Evolutionary conservation across 2,329 filamentous ascomycete species (phyloP), one percentile per base, ranked within the genome.

Genomic region (Paraphoma chrysanthemicola): DNA sequence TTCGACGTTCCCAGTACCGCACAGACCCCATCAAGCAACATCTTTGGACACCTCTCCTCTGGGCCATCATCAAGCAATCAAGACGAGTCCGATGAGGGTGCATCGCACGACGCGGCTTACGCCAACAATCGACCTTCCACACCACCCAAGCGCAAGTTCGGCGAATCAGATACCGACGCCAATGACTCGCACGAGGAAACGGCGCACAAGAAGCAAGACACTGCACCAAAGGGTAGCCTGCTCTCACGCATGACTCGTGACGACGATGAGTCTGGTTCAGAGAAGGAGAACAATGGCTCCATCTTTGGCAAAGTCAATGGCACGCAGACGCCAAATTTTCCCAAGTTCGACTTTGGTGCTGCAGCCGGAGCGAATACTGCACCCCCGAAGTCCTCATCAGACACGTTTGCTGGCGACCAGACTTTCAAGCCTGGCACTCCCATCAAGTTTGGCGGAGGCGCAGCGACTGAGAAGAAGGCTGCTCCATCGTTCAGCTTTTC

Each of bases 21-120:
- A 9, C 60, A 60, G 12, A 63, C 66, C 33, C 63, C 69, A 4
- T 59, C 59, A 28, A 51, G 58, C 16, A 77, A 76, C 41, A 68
- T 73, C 10, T 77, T 77, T 43, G 68, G 68, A 1, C 74, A 77
- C 47, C 55, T 77, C 12, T 75, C 72, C 8, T 71, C 71, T n/a
- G 70, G 62, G 11, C 53, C 67, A 14, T 73, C 72, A 11, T 73
- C 72, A 1, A 66, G 66, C 48, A 59, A 71, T 41, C 69, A 76
- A 29, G 67, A 71, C 7, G 70, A 75, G 44, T 64, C 66, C 2
- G 68, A 69, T 14, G 70, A 70, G n/a, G 65, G 59, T 18, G 50
- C 55, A 9, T 57, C 54, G 5, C 54, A 61, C n/a, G 29, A 56
- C 7, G 49, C 53, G 28, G 60, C 57, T 14, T 66, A 62, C 10